These are phyloP conservation scores for Xenosphaeropsis pyriputrescens DNA, from an alignment of 2,329 filamentous ascomycete genomes.

Conservation along the genomic window DNA sequence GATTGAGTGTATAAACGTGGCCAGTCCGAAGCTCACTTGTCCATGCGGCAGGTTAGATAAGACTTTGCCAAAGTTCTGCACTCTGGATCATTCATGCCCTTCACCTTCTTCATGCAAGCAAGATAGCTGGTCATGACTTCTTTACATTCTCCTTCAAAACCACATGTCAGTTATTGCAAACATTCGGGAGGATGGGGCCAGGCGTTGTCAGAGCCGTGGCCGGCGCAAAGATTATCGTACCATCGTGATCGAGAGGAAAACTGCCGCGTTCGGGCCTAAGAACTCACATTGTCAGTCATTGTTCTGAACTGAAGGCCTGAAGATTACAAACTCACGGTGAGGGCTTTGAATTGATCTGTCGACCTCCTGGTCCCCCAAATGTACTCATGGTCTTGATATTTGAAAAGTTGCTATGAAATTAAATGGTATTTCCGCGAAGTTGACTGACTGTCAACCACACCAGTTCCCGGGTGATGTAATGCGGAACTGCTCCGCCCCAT, in stretches of 20 bases:
- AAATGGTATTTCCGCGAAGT: too few relatives aligned
- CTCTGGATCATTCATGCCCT: slow-evolving; percentile 72
- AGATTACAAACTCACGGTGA: slow-evolving; percentile 40
- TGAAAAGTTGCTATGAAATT: neutral
- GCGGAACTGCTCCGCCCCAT: too few relatives aligned
- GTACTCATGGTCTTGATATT: slow-evolving; percentile 31
- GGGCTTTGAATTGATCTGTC: slow-evolving; percentile 48
- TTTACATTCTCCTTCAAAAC: slow-evolving; percentile 70
- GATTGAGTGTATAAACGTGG: too few relatives aligned
- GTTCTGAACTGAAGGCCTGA: neutral
- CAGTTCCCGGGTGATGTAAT: too few relatives aligned
- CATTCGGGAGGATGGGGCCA: neutral
- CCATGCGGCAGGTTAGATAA: slow-evolving; percentile 89
- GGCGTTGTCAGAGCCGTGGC: neutral
- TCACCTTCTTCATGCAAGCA: slow-evolving; percentile 69
- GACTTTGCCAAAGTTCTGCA: slow-evolving; percentile 78
- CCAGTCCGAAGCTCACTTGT: slow-evolving; percentile 45
- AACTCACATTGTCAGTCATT: neutral
- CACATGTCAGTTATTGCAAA: slow-evolving; percentile 1
- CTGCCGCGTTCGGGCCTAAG: slow-evolving; percentile 75
- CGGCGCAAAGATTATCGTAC: slow-evolving; percentile 21
- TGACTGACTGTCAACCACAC: too few relatives aligned
- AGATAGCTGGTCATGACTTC: slow-evolving; percentile 76
- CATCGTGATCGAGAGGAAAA: slow-evolving; percentile 93
- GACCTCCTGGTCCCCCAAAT: slow-evolving; percentile 58